Base-by-base conservation (phyloP, 306 rosid genomes). In the Luffa aegyptiaca region DNA sequence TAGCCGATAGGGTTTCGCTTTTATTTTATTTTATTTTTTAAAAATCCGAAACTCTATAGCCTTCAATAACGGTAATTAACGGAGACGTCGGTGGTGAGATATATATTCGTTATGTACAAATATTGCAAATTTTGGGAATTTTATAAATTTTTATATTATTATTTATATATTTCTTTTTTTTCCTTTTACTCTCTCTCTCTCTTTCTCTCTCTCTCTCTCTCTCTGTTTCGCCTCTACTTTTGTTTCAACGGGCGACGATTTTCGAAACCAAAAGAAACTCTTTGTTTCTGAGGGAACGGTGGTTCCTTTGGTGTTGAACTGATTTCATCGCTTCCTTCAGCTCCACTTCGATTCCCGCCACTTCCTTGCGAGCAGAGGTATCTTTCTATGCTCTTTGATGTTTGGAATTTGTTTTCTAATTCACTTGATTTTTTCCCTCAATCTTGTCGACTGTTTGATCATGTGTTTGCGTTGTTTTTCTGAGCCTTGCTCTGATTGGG, bases 241-340 rank as follows among this genome's bases (percentile, higher is more conserved):
- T 52, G 92, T 90, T 92, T 95, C 97, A 95, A 95, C 99, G 97
- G 95, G 97, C 98, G 93, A 92, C 88, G 93, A 86, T 90, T 95
- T 92, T 91, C 94, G 95, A 92, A 95, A 89, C 89, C 80, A 83
- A 56, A 81, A 70, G 44, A 14, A 85, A 88, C 85, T 83, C 69
- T 66, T 64, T 61, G 42, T 80, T 77, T 84, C 81, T 77, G 79
- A 68, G 81, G 65, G 76, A 81, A 78, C 56, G 68, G 80, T 56
- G 80, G 59, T 77, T 69, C 63, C 75, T 39, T 33, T 83, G 56
- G 79, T 83, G 70, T 78, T 75, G 57, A 82, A 76, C 79, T 84
- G 53, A 41, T 52, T 81, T 62, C 79, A 84, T 79, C 63, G 58
- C 65, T 80, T 87, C 87, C 85, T 88, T 89, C 90, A 90, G 91